Evolutionary conservation across 495 filamentous ascomycete genomes (phyloP), one percentile per base, ranked within the genome.

Genomic region (Pseudevernia furfuracea): DNA sequence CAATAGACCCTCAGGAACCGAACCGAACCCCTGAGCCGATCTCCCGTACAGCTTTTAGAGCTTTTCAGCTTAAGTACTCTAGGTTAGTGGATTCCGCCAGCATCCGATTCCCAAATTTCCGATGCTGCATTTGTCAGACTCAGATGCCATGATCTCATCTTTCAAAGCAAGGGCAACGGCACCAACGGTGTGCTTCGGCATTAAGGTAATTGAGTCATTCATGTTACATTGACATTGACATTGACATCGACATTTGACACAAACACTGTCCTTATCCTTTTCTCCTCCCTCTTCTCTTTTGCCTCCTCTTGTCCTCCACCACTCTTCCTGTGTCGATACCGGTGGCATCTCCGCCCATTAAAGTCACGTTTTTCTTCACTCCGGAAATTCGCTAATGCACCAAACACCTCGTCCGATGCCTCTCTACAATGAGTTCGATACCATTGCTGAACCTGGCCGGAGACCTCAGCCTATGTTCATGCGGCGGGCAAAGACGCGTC

Each of bases 401-500:
- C 56, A 41, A 25, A 32, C 41, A n/a, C 60, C 63, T 28, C 67
- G 63, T 48, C 55, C 63, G 1, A 67, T 66, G 46, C 23, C 56
- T 34, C 59, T 56, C 23, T 62, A 68, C 32, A 56, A 64, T 55
- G 62, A 63, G 4, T 71, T 71, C 37, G 70, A 71, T 36, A 66
- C 58, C 19, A 68, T 71, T 32, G 43, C 65, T 14, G 70, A 71
- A 39, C 70, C 70, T 14, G 59, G 62, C 32, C 46, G 56, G 43
- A 59, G 62, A 30, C 46, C 66, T 21, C 67, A 61, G 36, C 68
- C 70, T 6, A 66, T 68, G 53, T 69, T 71, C 57, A 56, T 71
- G 63, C 68, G 70, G 21, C 63, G 68, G 41, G 59, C 68, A 12
- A 70, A 66, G 55, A 43, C 70, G 21, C 65, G 70, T 55, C 70